These are phyloP conservation scores for Trypanosoma mega DNA, from an alignment of 208 protist genomes.

Conservation along the genomic window DNA sequence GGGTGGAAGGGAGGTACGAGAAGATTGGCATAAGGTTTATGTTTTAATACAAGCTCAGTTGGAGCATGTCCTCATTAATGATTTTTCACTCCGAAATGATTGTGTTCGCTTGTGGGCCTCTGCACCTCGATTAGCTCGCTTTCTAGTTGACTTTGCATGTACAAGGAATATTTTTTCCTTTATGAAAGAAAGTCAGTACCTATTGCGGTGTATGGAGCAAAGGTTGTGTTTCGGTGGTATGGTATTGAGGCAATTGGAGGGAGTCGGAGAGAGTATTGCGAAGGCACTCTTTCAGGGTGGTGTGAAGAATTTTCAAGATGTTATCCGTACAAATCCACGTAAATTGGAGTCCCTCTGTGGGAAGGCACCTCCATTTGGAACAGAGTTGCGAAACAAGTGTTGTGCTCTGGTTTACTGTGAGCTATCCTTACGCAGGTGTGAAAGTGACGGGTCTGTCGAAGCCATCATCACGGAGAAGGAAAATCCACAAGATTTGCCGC, in stretches of 20 bases:
- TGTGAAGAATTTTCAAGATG: slow-evolving; percentile 37
- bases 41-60: slow-evolving; percentile 81
- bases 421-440: slow-evolving; percentile 7
- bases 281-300: slow-evolving; percentile 46
- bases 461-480: slow-evolving; percentile 2
- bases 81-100: slow-evolving; percentile 82
- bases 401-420: slow-evolving; percentile 25
- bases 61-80: slow-evolving; percentile 44
- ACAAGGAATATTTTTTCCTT: slow-evolving; percentile 43
- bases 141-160: slow-evolving; percentile 65
- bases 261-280: slow-evolving; percentile 56
- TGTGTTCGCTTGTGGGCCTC: slow-evolving; percentile 58
- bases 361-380: slow-evolving; percentile 73
- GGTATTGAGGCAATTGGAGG: slow-evolving; percentile 68
- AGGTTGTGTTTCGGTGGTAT: slow-evolving; percentile 70
- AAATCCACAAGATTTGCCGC: slow-evolving; percentile 3
- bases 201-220: slow-evolving; percentile 74
- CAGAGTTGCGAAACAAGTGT: slow-evolving; percentile 38
- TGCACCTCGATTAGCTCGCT: slow-evolving; percentile 63
- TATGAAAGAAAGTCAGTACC: slow-evolving; percentile 38
- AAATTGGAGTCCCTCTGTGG: slow-evolving; percentile 68
- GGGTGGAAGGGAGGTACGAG: slow-evolving; percentile 75
- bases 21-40: slow-evolving; percentile 90
- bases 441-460: background rate
- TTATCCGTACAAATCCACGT: slow-evolving; percentile 39